These are phyloP conservation scores for Phialocephala subalpina DNA, from an alignment of 2,329 filamentous ascomycete genomes.

Conservation along the genomic window DNA sequence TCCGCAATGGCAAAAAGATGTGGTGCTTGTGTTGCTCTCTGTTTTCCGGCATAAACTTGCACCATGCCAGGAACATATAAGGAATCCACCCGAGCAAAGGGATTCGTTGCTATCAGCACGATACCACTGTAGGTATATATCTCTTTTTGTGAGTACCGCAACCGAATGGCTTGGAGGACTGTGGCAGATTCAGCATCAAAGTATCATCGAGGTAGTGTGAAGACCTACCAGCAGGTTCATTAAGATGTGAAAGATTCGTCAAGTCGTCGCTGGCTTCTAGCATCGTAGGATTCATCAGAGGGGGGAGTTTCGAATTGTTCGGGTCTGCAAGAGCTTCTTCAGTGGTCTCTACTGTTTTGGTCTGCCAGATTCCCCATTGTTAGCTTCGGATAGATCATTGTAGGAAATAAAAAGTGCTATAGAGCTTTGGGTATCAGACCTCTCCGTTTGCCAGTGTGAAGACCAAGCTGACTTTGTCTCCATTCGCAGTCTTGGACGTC, in stretches of 20 bases:
- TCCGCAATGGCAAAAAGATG: constrained; percentile 99
- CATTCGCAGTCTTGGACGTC: constrained; percentile 81
- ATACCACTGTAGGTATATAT: constrained; percentile 99
- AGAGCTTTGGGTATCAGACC: constrained; percentile 58
- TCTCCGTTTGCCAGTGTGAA: constrained; percentile 94
- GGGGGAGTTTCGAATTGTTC: constrained; percentile 81
- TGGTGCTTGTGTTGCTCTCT: constrained; percentile 93
- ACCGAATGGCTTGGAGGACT: constrained; percentile 97
- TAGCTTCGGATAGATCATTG: background rate
- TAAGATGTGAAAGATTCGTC: constrained; percentile 96
- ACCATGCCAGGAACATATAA: constrained; percentile 99
- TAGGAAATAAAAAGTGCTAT: constrained; percentile 4
- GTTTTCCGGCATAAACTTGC: constrained; percentile 98
- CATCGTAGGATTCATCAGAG: constrained; percentile 97
- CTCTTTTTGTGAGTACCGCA: constrained; percentile 97
- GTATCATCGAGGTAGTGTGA: constrained; percentile 2
- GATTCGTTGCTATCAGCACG: constrained; percentile 97
- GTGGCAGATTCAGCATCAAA: constrained; percentile 35
- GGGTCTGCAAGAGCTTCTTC: constrained; percentile 74
- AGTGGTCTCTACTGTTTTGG: constrained; percentile 81
- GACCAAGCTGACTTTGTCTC: constrained; percentile 85
- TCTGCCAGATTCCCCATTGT: constrained; percentile 55
- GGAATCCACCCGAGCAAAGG: constrained; percentile 96
- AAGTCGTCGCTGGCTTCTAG: constrained; percentile 98
- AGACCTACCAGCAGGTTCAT: constrained; percentile 89